Base-by-base conservation (phyloP, 306 rosid genomes). In the Pterocarpus santalinus region DNA sequence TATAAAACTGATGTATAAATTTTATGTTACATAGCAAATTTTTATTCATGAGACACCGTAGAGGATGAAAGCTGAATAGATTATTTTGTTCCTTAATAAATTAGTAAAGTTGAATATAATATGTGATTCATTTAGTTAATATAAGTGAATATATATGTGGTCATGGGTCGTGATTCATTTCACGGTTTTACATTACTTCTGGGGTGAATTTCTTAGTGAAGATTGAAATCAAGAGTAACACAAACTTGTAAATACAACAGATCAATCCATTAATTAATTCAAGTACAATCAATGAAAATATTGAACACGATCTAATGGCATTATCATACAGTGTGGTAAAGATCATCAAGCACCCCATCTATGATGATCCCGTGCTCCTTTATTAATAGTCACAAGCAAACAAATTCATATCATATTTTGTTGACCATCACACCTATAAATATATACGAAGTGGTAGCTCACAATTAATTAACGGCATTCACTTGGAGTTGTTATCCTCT, bases 221-320 rank as follows among this genome's bases (percentile, higher is more conserved):
- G 5, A 14, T 46, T 22, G 47, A 44, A 69, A 32, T 39, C 15
- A 15, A 32, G 22, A 30, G 13, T 32, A 33, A 22, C 28, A 61
- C 7, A 58, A 46, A 60, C 16, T 12, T 16, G 51, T 17, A 44
- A 17, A 32, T 44, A 43, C 44, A 60, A 34, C 2, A 35, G 8
- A 63, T 62, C n/a, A 70, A 13, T 0, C 47, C 47, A 43, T 63
- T 0, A 33, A 46, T 69, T 5, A 49, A 46, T 79, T 79, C 71
- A 62, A 71, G 12, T 14, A 80, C 15, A 51, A 32, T 49, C 58
- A 69, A 72, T 72, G 57, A 51, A 71, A 70, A 46, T 61, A 57
- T 56, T 56, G 35, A 6, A 58, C 32, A 34, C 9, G 14, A 34
- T n/a, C 35, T 2, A 46, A n/a, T 33, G 71, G 36, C 33, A 46